These are phyloP conservation scores for Debaryomyces prosopidis DNA, from an alignment of 805 yeast genomes.

Conservation along the genomic window DNA sequence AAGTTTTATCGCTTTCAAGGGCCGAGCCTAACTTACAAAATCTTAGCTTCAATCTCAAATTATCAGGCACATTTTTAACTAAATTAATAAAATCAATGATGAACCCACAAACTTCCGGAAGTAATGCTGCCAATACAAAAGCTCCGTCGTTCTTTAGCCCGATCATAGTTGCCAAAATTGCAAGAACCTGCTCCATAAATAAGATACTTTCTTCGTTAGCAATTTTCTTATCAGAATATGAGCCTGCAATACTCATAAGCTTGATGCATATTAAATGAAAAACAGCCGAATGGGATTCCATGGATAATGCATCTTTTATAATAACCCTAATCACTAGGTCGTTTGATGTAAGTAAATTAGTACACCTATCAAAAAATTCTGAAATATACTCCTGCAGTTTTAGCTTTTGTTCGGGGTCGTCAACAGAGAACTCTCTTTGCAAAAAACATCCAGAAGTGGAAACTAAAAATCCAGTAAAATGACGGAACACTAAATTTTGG, in stretches of 20 bases:
- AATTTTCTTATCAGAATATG: constrained; percentile 26
- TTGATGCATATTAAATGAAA: constrained; percentile 49
- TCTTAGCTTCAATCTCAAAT: constrained; percentile 42
- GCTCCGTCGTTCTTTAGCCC: constrained; percentile 35
- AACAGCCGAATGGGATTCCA: constrained; percentile 62
- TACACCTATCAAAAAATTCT: constrained; percentile 51
- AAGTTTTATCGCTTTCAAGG: constrained; percentile 32
- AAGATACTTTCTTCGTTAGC: constrained; percentile 30
- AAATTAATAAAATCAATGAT: constrained; percentile 28
- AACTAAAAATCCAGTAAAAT: constrained; percentile 72
- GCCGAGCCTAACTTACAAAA: constrained; percentile 39
- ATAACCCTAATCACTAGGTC: constrained; percentile 64
- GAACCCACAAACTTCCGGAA: constrained; percentile 29
- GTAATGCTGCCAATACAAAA: constrained; percentile 29
- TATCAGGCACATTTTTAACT: constrained; percentile 27
- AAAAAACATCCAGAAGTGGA: constrained; percentile 67
- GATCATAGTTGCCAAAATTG: constrained; percentile 44
- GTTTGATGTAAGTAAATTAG: constrained; percentile 47
- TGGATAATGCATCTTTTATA: constrained; percentile 67
- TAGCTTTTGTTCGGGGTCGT: constrained; percentile 22
- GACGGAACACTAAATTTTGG: constrained; percentile 55
- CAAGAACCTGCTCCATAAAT: constrained; percentile 51
- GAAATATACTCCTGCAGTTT: constrained; percentile 39
- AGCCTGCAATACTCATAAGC: constrained; percentile 38
- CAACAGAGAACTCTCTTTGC: constrained; percentile 22